Evolutionary conservation across 2,329 filamentous ascomycete species (phyloP), one percentile per base, ranked within the genome.

Genomic region (Nakataea oryzae): DNA sequence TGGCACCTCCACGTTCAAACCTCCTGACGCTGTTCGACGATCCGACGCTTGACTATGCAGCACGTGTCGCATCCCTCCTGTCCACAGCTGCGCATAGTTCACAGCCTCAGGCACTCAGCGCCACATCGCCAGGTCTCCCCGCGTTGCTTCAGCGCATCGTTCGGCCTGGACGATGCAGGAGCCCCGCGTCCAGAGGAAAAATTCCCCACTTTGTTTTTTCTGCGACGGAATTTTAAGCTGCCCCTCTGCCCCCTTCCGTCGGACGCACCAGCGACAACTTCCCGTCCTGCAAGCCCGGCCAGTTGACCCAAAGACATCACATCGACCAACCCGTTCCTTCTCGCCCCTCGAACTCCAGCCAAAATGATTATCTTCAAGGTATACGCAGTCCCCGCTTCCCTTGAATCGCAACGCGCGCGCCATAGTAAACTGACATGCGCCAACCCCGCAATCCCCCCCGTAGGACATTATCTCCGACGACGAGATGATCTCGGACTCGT

Each of bases 401-500:
- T 50, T 14, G 12, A 56, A 26, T 8, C 26, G 30, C 13, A 21
- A n/a, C 26, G 14, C 41, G 11, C 29, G 13, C 50, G 34, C 14
- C 34, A 34, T 11, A 21, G 34, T 34, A 50, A 54, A 50, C 58
- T 54, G 7, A 30, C 64, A 69, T 69, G 67, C 69, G 68, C 65
- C 63, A 54, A 26, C 54, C 67, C 64, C 58, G 60, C 30, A 54
- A 65, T 47, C 41, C 9, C 17, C 41, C 17, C 9, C 5, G 17
- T 72, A 99, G 95, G 95, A 99, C 76, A 79, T 95, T 71, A 76
- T 97, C 78, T 90, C 86, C 78, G 90, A 81, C 68, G 93, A 97
- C 81, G 95, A 99, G 88, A 85, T 99, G 77, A 87, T 97, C 86
- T 96, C 95, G 73, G 93, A 97, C 81, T 95, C 90, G 70, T 97